Conservation (phyloP, 345 rosid species). For the Schrenkiella parvula region DNA sequence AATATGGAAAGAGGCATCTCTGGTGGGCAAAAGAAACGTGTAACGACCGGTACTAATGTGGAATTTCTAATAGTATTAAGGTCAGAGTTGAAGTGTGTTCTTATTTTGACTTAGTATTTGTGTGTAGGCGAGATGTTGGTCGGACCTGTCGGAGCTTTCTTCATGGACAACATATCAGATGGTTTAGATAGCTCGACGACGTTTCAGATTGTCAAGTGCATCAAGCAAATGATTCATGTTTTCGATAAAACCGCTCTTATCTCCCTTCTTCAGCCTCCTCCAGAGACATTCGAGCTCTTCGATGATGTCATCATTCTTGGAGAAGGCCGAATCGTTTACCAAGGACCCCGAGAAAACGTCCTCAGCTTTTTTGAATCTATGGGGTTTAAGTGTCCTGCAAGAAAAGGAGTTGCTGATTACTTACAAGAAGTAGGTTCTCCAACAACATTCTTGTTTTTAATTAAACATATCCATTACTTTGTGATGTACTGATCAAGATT, state of each 20-base stretch:
- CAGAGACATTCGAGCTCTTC: slow-evolving; percentile 68
- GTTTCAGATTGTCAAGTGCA: slow-evolving; percentile 54
- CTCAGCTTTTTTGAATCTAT: slow-evolving; percentile 51
- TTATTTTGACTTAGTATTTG: background rate
- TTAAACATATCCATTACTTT: background rate
- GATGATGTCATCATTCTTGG: slow-evolving; percentile 70
- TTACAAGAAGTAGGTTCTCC: slow-evolving; percentile 61
- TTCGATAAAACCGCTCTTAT: slow-evolving; percentile 57
- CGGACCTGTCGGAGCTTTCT: slow-evolving; percentile 59
- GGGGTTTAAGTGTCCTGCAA: slow-evolving; percentile 74
- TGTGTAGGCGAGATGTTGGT: slow-evolving; percentile 67
- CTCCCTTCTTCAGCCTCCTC: slow-evolving; percentile 85
- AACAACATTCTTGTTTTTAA: background rate
- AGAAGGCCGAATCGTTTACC: slow-evolving; percentile 64
- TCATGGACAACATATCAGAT: slow-evolving; percentile 82
- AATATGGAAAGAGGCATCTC: slow-evolving; percentile 64
- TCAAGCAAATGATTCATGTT: slow-evolving; percentile 53
- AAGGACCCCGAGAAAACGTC: slow-evolving; percentile 58
- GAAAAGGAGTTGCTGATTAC: slow-evolving; percentile 79
- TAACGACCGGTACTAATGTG: slow-evolving; percentile 53
- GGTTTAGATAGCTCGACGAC: slow-evolving; percentile 84
- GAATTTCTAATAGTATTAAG: background rate
- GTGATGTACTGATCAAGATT: background rate
- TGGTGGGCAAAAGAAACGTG: slow-evolving; percentile 69
- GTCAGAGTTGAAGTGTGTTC: background rate